Percentiles rank a stretch among this genome's conserved stretches.
Conservation (phyloP, 495 filamentous ascomycete species). For the Xylaria curta region DNA sequence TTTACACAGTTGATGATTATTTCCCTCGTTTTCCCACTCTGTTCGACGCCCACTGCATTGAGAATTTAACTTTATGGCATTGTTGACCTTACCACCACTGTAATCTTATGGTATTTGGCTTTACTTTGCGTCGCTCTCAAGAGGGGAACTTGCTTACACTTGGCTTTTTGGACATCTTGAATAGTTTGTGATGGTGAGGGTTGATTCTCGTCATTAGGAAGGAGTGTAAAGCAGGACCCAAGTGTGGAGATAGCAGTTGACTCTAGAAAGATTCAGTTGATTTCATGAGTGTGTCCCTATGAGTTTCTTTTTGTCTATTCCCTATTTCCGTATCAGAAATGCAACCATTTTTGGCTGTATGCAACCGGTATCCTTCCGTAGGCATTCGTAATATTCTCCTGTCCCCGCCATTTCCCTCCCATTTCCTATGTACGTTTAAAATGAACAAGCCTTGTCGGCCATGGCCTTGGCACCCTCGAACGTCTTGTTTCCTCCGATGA, state of each 20-base stretch:
- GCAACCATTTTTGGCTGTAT: neutral
- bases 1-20: conserved; percentile 20
- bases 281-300: too few species aligned
- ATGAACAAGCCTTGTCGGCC: conserved; percentile 70
- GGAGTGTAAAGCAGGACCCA: neutral
- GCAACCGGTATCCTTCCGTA: neutral
- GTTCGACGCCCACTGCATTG: neutral
- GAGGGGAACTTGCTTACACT: neutral
- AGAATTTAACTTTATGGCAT: neutral
- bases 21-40: neutral
- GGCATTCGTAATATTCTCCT: neutral
- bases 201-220: neutral
- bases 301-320: neutral
- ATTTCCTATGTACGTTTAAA: conserved; percentile 41
- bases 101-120: neutral
- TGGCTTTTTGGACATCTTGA: neutral
- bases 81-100: neutral
- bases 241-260: neutral
- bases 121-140: neutral
- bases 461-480: conserved; percentile 88
- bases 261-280: neutral
- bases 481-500: conserved; percentile 93
- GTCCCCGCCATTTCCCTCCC: neutral
- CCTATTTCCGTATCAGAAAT: neutral
- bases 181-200: neutral